These are phyloP conservation scores for Rhizopus sp. DNA, from an alignment of 371 early-diverging fungal species.

Conservation along the genomic window DNA sequence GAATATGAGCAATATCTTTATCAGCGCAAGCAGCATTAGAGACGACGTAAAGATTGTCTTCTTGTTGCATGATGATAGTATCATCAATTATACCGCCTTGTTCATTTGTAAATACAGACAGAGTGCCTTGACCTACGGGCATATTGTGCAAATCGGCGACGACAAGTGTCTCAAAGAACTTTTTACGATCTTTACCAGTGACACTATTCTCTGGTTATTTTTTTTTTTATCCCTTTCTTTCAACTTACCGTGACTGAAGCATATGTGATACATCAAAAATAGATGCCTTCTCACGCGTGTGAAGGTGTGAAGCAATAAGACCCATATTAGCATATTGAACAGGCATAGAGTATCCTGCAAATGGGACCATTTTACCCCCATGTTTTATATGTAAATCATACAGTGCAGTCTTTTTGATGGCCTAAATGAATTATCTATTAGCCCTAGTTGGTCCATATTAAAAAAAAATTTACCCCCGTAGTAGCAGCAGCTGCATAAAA, in stretches of 20 bases:
- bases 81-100: conserved; percentile 98
- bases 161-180: conserved; percentile 87
- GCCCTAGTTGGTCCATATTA: not conserved
- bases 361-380: conserved; percentile 96
- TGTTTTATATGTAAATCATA: conserved; percentile 90
- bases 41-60: conserved; percentile 88
- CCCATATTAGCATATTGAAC: conserved; percentile 85
- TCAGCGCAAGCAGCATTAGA: conserved; percentile 97
- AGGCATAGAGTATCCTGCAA: conserved; percentile 97
- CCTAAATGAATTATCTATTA: conserved; percentile 15
- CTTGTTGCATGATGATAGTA: conserved; percentile 90
- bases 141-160: conserved; percentile 87
- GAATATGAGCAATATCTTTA: conserved; percentile 91
- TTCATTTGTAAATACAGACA: conserved; percentile 94
- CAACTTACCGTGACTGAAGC: conserved; percentile 87
- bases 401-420: conserved; percentile 78
- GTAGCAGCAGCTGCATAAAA: conserved; percentile 36
- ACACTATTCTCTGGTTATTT: conserved; percentile 50
- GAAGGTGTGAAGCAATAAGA: conserved; percentile 85
- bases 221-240: not conserved
- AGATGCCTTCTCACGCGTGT: conserved; percentile 90
- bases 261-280: conserved; percentile 98
- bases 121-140: conserved; percentile 78
- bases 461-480: conserved; percentile 22
- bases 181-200: conserved; percentile 84